Evolutionary conservation across 2,329 filamentous ascomycete species (phyloP), one percentile per base, ranked within the genome.

Genomic region (Monosporascus ibericus): DNA sequence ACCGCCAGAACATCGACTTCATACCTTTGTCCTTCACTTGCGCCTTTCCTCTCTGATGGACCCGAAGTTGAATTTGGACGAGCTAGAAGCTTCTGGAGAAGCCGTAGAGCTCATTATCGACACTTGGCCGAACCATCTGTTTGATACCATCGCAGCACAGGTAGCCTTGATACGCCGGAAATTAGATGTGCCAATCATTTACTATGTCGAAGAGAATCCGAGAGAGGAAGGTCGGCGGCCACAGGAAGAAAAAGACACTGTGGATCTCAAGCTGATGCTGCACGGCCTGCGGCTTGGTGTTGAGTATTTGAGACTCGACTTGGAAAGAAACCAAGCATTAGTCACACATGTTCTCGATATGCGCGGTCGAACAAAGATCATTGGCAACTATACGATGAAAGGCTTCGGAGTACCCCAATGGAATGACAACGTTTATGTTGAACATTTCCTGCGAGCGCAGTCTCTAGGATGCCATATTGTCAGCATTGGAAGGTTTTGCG

Each of bases 281-380:
- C 81, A 87, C 55, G 85, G 84, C 5, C 69, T 88, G 22, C 80
- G 85, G 15, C 74, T 88, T 44, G 83, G 80, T 1, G 82, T 86
- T 2, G 85, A 87, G 50, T 88, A 83, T 58, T 62, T 84, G 49
- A 82, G 80, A 36, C 69, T 88, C 5, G 84, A 88, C 62, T 67
- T 89, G 17, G 77, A 80, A 36, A 74, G 82, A 37, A 76, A 73
- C 39, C 73, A 80, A 47, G 67, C 69, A 0, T 61, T 78, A 6
- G 65, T 86, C 5, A 64, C 68, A 8, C 72, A 75, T 22, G 67
- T 85, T 9, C 69, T 86, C 9, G 66, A 68, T 24, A 70, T 71
- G 51, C 79, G 77, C 62, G 82, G 83, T 2, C 72, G 75, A 22
- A 82, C 81, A 3, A 83, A 81, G 54, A 73, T 87, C 15, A 81